Evolutionary conservation across 108 stramenopile species (phyloP), one percentile per base, ranked within the genome.

Genomic region (Nannochloropsis gaditana): DNA sequence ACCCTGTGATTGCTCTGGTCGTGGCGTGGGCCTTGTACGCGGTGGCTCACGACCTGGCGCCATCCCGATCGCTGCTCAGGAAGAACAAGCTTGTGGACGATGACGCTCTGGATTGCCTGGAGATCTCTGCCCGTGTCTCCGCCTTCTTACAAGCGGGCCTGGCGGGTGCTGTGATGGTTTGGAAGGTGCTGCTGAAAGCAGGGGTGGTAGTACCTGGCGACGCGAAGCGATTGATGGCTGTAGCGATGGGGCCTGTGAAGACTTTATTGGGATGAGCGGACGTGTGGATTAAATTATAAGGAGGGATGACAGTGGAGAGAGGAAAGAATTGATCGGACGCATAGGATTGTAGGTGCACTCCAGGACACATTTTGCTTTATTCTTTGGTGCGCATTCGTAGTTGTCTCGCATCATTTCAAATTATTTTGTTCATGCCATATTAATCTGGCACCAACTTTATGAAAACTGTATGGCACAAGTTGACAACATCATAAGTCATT

Each of bases 1-100:
- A 84, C n/a, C 82, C 87, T 2, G 11, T 85, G 1, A 59, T 45
- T 45, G 73, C 59, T 19, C 21, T 41, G 11, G 87, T 88, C 21
- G n/a, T 84, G 21, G 87, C 87, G 82, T 88, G 87, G 87, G 87
- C 87, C 2, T 84, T 88, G n/a, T 44, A 44, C 50, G 84, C 84
- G 9, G 79, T 88, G 41, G 87, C 80, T 42, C 81, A 84, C 45
- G 45, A 84, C 80, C 11, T 81, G 80, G 3, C n/a, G n/a, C 59
- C 59, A 6, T 73, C 59, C 59, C 15, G n/a, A 8, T 73, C 59
- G 59, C 15, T 73, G 19, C n/a, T 73, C 19, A 73, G 59, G 8
- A 73, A 73, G 59, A 73, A 73, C n/a, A n/a, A n/a, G 15, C 6
- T 73, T 15, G 59, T 73, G 59, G 59, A n/a, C 59, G 59, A 73